phyloP scores from a whole-genome alignment of 805 yeast genomes.

The Diddensiella santjacobensis region DNA sequence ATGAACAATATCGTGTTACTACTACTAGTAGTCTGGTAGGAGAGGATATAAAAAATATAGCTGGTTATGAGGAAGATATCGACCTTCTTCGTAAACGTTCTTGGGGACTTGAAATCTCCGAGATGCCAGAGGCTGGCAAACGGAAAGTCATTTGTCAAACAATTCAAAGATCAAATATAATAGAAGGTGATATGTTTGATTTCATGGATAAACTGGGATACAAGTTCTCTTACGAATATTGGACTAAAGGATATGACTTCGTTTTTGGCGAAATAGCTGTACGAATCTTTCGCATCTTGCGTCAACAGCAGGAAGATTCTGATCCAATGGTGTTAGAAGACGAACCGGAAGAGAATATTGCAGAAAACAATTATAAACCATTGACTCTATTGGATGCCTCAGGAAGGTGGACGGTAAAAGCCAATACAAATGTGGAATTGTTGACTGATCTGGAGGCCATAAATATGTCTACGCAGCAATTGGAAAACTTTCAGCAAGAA shows the following conservation, averaged over 20 bases:
- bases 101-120: constrained; percentile 32
- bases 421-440: constrained; percentile 64
- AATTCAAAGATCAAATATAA: constrained; percentile 50
- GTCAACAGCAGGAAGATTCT: constrained; percentile 17
- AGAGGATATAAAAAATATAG: constrained; percentile 4
- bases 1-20: constrained; percentile 35
- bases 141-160: constrained; percentile 60
- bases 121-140: constrained; percentile 39
- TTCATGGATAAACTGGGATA: constrained; percentile 68
- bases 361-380: background rate
- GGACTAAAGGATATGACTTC: constrained; percentile 58
- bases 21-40: constrained; percentile 7
- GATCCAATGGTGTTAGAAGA: constrained; percentile 7
- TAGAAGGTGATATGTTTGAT: constrained; percentile 32
- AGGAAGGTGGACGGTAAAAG: constrained; percentile 44
- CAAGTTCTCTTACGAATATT: constrained; percentile 55
- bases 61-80: constrained; percentile 12
- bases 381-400: constrained; percentile 28
- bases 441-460: constrained; percentile 73
- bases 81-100: constrained; percentile 11
- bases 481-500: constrained; percentile 60
- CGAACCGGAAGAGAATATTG: constrained; percentile 6
- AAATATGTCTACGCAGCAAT: constrained; percentile 58
- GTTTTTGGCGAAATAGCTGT: constrained; percentile 59
- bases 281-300: constrained; percentile 46